Conservation (phyloP, 192 early-diverging fungal genomes). For the Backusella circina region DNA sequence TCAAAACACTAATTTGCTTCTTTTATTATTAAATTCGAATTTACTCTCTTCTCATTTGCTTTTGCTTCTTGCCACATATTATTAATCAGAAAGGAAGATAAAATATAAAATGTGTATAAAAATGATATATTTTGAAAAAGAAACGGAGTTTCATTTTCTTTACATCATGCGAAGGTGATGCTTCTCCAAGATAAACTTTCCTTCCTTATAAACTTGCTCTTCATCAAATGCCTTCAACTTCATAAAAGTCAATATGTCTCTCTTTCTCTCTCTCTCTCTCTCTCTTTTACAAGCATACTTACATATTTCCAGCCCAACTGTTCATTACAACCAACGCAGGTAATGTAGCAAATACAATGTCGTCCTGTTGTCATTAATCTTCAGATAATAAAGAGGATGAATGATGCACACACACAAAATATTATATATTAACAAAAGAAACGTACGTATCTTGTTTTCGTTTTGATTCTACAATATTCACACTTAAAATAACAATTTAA, state of each 20-base stretch:
- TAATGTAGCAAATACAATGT: constrained; percentile 69
- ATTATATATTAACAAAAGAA: neutral
- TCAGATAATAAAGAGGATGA: constrained; percentile 35
- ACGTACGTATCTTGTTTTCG: neutral
- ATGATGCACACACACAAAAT: no score
- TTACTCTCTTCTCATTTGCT: constrained; percentile 32
- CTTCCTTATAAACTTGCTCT: constrained; percentile 70
- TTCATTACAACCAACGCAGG: constrained; percentile 48
- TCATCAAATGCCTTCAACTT: constrained; percentile 60
- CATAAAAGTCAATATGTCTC: neutral
- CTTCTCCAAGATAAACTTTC: constrained; percentile 71
- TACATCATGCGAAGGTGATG: constrained; percentile 45
- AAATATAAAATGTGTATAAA: neutral
- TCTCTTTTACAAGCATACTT: neutral
- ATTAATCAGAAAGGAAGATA: neutral
- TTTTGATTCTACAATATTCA: neutral
- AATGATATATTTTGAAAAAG: neutral
- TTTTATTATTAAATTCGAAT: neutral
- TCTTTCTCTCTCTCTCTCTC: no score
- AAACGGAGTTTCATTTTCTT: no score
- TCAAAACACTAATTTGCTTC: neutral
- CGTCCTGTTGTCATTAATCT: constrained; percentile 71
- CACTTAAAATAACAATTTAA: neutral
- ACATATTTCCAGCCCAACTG: constrained; percentile 67
- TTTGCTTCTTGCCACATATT: constrained; percentile 34